Percentiles rank a stretch among this genome's conserved stretches.
These are phyloP conservation scores for Marchantia polymorpha DNA, from an alignment of 225 moss, liverwort and hornwort genomes.

Conservation along the genomic window DNA sequence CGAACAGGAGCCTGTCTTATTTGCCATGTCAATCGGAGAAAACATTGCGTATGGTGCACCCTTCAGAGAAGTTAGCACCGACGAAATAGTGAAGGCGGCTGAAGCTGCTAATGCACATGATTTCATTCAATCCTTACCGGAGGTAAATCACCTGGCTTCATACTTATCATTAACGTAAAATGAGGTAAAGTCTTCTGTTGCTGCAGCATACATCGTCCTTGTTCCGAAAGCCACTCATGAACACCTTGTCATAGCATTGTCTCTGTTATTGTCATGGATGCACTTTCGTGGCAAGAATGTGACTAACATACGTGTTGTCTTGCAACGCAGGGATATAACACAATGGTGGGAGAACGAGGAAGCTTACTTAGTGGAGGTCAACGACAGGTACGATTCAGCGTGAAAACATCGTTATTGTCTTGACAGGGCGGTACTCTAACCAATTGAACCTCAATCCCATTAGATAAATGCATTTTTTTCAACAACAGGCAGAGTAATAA, in stretches of 20 bases:
- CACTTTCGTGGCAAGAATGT: neutral
- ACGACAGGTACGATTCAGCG: conserved; percentile 61
- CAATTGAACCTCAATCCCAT: too few relatives aligned
- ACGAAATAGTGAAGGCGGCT: conserved; percentile 75
- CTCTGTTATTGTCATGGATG: neutral
- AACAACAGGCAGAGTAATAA: too few relatives aligned
- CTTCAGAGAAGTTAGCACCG: conserved; percentile 57
- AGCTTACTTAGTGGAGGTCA: conserved; percentile 98
- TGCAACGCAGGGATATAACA: conserved; percentile 70
- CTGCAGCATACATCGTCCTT: neutral
- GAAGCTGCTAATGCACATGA: conserved; percentile 99
- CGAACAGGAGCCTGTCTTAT: conserved; percentile 85
- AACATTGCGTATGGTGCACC: conserved; percentile 97
- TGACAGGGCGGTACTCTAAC: too few relatives aligned
- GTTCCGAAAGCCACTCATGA: neutral
- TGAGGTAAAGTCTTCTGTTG: neutral
- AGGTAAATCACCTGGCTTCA: conserved; percentile 35
- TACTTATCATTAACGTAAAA: neutral
- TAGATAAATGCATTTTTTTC: too few relatives aligned
- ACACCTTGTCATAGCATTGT: neutral
- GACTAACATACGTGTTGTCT: neutral
- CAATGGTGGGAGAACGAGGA: conserved; percentile 94
- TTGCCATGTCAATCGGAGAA: conserved; percentile 97
- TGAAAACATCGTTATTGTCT: neutral
- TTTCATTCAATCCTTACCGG: conserved; percentile 76